Conservation (phyloP, 495 filamentous ascomycete species). For the Neurospora sp. region DNA sequence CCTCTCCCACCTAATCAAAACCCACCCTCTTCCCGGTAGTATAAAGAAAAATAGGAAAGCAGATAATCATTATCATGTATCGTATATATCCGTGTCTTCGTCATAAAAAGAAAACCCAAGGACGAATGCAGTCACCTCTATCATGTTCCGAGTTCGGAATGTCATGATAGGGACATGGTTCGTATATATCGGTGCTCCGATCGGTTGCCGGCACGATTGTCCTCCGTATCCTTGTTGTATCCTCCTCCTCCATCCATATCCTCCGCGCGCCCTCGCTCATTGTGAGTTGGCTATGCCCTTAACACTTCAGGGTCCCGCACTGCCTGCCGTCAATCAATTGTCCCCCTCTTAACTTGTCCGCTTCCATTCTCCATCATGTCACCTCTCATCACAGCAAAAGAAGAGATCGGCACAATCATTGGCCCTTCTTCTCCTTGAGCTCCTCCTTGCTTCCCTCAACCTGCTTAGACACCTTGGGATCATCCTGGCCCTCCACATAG, state of each 20-base stretch:
- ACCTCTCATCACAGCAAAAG: background rate
- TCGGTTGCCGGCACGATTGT: background rate
- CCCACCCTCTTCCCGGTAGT: background rate
- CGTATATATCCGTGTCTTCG: background rate
- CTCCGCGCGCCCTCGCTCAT: background rate
- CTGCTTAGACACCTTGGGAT: slow-evolving; percentile 10
- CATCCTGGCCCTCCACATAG: slow-evolving; percentile 33
- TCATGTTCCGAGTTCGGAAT: background rate
- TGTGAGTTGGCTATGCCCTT: background rate
- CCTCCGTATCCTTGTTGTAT: background rate
- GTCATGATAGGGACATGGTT: background rate
- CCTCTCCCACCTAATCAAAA: background rate
- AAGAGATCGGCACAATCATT: slow-evolving; percentile 5
- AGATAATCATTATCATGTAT: background rate
- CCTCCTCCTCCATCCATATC: background rate
- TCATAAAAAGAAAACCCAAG: background rate
- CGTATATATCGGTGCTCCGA: background rate
- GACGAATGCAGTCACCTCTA: background rate
- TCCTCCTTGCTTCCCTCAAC: background rate
- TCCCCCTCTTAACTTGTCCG: background rate
- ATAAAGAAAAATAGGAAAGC: background rate
- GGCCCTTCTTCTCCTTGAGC: slow-evolving; percentile 18
- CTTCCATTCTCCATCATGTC: background rate
- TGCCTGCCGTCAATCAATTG: background rate
- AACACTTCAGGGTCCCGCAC: background rate